A percentile compares a stretch with the other conserved stretches of the same genome.
These are phyloP conservation scores for Starmerella roubikii DNA, from an alignment of 805 yeast species.

Conservation along the genomic window DNA sequence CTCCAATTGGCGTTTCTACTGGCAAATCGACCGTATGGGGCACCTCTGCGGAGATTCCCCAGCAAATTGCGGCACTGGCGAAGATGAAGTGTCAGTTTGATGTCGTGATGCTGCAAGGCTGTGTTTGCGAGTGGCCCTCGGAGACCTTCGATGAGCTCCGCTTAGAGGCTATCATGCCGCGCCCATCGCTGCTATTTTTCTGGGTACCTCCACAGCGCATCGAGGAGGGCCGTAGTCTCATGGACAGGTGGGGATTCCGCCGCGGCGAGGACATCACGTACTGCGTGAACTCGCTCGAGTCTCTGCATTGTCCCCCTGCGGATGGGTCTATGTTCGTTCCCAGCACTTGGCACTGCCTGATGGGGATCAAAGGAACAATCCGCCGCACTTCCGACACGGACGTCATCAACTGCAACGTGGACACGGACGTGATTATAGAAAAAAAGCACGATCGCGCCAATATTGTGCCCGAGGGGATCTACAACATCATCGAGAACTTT, in stretches of 20 bases:
- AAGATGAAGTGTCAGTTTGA: constrained; percentile 53
- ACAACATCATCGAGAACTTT: constrained; percentile 77
- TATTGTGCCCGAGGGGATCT: constrained; percentile 61
- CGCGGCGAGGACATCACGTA: constrained; percentile 82
- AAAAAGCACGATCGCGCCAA: constrained; percentile 20
- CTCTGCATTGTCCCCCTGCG: constrained; percentile 48
- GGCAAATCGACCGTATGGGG: neutral
- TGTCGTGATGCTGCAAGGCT: constrained; percentile 82
- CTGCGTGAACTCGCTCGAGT: constrained; percentile 51
- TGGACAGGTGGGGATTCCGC: constrained; percentile 51
- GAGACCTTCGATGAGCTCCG: constrained; percentile 37
- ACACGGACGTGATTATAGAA: constrained; percentile 76
- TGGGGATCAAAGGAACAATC: constrained; percentile 93
- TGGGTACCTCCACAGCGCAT: constrained; percentile 78
- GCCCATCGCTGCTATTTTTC: constrained; percentile 73
- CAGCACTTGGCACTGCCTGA: constrained; percentile 86
- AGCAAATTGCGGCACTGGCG: constrained; percentile 50
- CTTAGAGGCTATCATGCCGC: constrained; percentile 57
- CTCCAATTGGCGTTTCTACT: constrained; percentile 47
- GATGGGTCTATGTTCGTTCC: constrained; percentile 43
- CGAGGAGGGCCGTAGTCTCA: constrained; percentile 38
- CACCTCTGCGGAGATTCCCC: constrained; percentile 28
- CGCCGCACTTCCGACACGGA: constrained; percentile 72
- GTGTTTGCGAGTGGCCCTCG: constrained; percentile 40
- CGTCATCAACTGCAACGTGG: constrained; percentile 81